phyloP scores from a whole-genome alignment of 495 filamentous ascomycete genomes.

The Neurospora sp. region DNA sequence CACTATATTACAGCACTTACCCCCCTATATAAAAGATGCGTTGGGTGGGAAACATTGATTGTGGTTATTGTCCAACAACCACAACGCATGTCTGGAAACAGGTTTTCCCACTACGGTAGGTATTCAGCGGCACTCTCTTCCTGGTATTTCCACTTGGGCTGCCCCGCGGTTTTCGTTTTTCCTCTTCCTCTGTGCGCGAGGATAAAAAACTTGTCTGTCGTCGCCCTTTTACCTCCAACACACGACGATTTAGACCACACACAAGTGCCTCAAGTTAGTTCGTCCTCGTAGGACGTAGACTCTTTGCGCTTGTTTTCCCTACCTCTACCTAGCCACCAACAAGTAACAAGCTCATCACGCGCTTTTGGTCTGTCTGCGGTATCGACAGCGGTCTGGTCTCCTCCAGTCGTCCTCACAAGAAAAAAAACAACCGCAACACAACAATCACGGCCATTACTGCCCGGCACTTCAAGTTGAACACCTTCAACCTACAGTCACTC shows the following conservation, averaged over 20 bases:
- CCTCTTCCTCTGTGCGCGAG: background rate
- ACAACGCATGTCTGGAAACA: too few relatives aligned
- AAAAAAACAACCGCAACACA: background rate
- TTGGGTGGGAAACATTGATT: too few relatives aligned
- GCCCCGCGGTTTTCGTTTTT: background rate
- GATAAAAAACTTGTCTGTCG: background rate
- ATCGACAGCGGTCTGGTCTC: background rate
- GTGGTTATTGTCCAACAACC: too few relatives aligned
- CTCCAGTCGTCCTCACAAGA: background rate
- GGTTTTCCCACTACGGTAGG: too few relatives aligned
- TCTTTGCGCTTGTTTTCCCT: too few relatives aligned
- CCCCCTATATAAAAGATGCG: too few relatives aligned
- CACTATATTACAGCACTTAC: too few relatives aligned
- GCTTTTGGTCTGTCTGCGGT: background rate
- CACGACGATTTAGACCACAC: background rate
- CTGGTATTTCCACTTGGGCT: background rate
- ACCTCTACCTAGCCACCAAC: accelerated
- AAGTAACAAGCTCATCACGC: too few relatives aligned
- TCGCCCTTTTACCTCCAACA: background rate
- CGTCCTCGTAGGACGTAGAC: background rate
- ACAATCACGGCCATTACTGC: background rate
- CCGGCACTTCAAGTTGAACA: background rate
- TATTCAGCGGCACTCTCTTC: background rate
- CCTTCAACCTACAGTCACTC: too few relatives aligned
- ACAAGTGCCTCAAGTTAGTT: background rate